These are phyloP conservation scores for Tricholomella constricta DNA, from an alignment of 768 basidiomycete species.

Conservation along the genomic window DNA sequence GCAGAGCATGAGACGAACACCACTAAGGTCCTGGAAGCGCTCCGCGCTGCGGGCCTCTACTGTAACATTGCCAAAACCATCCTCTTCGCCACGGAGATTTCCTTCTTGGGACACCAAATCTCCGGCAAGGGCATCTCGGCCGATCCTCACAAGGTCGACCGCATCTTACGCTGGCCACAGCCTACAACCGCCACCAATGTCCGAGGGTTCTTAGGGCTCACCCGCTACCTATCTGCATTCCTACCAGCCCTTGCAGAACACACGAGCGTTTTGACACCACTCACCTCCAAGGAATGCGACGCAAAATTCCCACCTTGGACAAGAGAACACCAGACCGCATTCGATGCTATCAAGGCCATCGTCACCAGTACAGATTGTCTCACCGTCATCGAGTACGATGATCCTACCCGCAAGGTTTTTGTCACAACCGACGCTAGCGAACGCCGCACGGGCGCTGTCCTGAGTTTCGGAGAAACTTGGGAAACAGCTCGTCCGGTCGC, in stretches of 20 bases:
- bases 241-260: not conserved
- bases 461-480: slow-evolving; percentile 5
- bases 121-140: slow-evolving; percentile 29
- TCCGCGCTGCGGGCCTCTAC: too few species aligned
- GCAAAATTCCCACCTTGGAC: slow-evolving; percentile 30
- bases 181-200: slow-evolving; percentile 29
- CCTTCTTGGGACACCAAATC: slow-evolving; percentile 36
- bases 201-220: slow-evolving; percentile 32
- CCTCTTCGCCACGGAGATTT: too few species aligned
- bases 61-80: too few species aligned
- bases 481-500: slow-evolving; percentile 6
- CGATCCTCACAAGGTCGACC: slow-evolving; percentile 27
- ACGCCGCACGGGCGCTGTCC: slow-evolving; percentile 1
- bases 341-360: too few species aligned
- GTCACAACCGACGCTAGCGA: slow-evolving; percentile 32
- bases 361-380: not conserved
- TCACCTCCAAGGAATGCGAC: too few species aligned
- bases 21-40: too few species aligned
- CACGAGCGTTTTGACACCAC: too few species aligned
- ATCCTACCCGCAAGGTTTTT: too few species aligned
- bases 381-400: slow-evolving; percentile 21
- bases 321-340: slow-evolving; percentile 17
- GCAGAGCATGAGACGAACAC: too few species aligned
- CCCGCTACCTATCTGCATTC: slow-evolving; percentile 25
- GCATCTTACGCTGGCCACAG: too few species aligned